Evolutionary conservation across 108 stramenopile genomes (phyloP).

Genomic region (Chaetoceros tenuissimus): DNA sequence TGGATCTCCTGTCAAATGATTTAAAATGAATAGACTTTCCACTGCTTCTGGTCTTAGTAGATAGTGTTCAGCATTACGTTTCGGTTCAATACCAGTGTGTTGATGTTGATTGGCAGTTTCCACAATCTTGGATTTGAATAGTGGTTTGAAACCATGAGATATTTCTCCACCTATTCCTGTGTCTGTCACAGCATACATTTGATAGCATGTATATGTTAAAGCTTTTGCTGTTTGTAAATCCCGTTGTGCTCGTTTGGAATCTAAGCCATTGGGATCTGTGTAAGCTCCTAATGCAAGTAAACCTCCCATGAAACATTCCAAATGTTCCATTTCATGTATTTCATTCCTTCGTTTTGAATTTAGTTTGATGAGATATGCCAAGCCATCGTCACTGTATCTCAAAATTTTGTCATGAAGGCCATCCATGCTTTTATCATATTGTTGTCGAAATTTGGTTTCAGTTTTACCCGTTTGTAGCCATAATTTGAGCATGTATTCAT

Average conservation of each 20-base stretch:
- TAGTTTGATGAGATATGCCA: slow-evolving; percentile 80
- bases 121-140: neutral
- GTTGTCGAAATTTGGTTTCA: slow-evolving; percentile 61
- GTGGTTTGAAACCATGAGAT: slow-evolving; percentile 13
- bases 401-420: slow-evolving; percentile 71
- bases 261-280: slow-evolving; percentile 59
- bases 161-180: slow-evolving; percentile 90
- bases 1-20: slow-evolving; percentile 39
- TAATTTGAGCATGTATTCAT: slow-evolving; percentile 95
- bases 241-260: slow-evolving; percentile 65
- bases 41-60: slow-evolving; percentile 89
- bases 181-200: slow-evolving; percentile 79
- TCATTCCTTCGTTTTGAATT: slow-evolving; percentile 16
- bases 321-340: slow-evolving; percentile 86
- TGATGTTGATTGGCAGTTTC: slow-evolving; percentile 12
- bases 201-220: slow-evolving; percentile 92
- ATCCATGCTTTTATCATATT: slow-evolving; percentile 87
- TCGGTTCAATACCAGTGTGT: slow-evolving; percentile 59
- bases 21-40: slow-evolving; percentile 34
- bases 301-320: slow-evolving; percentile 95
- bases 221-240: slow-evolving; percentile 77
- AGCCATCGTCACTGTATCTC: slow-evolving; percentile 55
- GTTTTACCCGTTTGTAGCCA: slow-evolving; percentile 84
- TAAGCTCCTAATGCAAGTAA: slow-evolving; percentile 84
- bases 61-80: slow-evolving; percentile 61